Percentiles rank a stretch among this genome's conserved stretches.
Conservation (phyloP, 1,284 basidiomycete species). For the Mycena sp. region DNA sequence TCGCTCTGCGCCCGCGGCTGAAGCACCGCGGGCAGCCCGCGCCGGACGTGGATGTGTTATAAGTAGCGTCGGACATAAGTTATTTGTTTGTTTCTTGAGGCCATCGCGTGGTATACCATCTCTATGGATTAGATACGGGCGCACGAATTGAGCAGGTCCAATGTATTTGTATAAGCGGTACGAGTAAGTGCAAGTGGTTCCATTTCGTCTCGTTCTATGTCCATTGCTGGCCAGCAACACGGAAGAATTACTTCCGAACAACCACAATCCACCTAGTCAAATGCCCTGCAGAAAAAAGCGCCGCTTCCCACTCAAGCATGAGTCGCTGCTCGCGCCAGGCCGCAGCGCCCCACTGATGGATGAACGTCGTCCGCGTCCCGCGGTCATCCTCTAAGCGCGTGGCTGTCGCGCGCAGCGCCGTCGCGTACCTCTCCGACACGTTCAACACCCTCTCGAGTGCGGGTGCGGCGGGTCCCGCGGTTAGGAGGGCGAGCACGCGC, state of each 20-base stretch:
- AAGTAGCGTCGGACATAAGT: not conserved
- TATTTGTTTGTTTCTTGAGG: constrained; percentile 2
- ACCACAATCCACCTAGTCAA: constrained; percentile 47
- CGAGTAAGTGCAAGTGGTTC: too few relatives aligned
- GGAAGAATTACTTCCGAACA: constrained; percentile 34
- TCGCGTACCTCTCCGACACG: constrained; percentile 50
- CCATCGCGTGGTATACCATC: too few relatives aligned
- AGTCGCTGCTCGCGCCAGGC: constrained; percentile 61
- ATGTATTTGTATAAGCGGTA: too few relatives aligned
- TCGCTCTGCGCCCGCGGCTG: constrained; percentile 52
- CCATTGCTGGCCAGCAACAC: not conserved
- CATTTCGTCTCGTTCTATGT: not conserved
- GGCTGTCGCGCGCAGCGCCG: constrained; percentile 42
- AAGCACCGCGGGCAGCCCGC: constrained; percentile 34
- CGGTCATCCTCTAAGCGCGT: constrained; percentile 41
- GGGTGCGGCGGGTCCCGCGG: constrained; percentile 11
- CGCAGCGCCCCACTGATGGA: constrained; percentile 45
- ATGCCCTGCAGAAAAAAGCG: constrained; percentile 47
- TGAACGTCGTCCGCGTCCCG: constrained; percentile 39
- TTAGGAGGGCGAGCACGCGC: constrained; percentile 23
- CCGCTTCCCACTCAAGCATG: constrained; percentile 61
- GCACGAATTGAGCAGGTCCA: too few relatives aligned
- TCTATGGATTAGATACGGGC: not conserved
- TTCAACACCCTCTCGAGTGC: constrained; percentile 52
- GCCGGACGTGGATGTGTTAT: constrained; percentile 24